A percentile compares a stretch with the other conserved stretches of the same genome.
Conservation (phyloP, 169 alveolate species). For the Plasmodium gonderi region DNA sequence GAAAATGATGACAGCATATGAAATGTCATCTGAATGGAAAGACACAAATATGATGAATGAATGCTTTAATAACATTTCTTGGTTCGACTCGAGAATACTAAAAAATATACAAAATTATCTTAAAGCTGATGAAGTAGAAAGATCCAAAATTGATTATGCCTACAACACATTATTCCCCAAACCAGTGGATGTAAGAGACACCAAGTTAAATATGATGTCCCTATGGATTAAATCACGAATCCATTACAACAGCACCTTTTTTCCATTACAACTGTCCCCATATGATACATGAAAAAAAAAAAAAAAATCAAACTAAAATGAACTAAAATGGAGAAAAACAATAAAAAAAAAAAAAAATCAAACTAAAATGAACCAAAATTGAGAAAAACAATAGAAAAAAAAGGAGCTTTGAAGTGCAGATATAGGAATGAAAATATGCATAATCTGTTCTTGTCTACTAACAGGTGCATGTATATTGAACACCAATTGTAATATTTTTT, state of each 20-base stretch:
- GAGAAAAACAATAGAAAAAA: too few species aligned
- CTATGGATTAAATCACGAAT: conserved; percentile 82
- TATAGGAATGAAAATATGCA: too few species aligned
- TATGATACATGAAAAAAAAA: conserved; percentile 40
- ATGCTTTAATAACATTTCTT: conserved; percentile 77
- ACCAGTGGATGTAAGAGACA: conserved; percentile 77
- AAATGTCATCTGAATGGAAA: conserved; percentile 80
- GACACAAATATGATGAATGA: conserved; percentile 77
- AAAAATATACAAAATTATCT: conserved; percentile 76
- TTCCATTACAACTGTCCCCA: conserved; percentile 50
- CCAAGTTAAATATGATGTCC: conserved; percentile 77
- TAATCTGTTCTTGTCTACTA: too few species aligned
- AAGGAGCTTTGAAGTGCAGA: too few species aligned
- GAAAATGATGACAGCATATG: conserved; percentile 79
- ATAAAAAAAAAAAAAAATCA: too few species aligned
- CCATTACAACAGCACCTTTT: conserved; percentile 61
- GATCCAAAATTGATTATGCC: conserved; percentile 80
- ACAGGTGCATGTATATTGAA: too few species aligned
- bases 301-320: too few species aligned
- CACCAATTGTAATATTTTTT: background rate
- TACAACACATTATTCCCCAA: conserved; percentile 76
- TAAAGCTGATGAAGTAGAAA: conserved; percentile 72
- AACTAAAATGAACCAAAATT: too few species aligned
- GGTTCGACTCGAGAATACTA: conserved; percentile 77
- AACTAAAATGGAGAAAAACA: too few species aligned